A percentile compares a stretch with the other conserved stretches of the same genome.
Evolutionary conservation across 139 green algal genomes (phyloP).

Genomic region (Coccomyxa sp.): DNA sequence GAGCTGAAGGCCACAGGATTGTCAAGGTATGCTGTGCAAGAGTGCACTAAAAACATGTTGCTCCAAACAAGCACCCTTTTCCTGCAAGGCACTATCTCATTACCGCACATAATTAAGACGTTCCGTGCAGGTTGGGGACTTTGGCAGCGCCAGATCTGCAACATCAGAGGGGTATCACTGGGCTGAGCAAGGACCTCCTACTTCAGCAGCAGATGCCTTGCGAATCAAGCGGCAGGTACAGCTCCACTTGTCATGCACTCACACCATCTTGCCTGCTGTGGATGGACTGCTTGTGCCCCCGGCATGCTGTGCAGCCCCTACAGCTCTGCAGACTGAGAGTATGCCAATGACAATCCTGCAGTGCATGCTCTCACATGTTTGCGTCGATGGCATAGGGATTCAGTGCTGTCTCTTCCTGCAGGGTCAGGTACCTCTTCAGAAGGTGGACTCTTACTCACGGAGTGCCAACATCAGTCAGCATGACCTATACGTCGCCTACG

Average conservation of each 20-base stretch:
- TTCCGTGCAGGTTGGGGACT: conserved; percentile 74
- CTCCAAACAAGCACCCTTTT: background rate
- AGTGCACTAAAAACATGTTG: background rate
- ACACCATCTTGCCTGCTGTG: too few relatives aligned
- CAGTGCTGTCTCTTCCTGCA: too few relatives aligned
- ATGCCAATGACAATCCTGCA: too few relatives aligned
- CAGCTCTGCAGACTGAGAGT: too few relatives aligned
- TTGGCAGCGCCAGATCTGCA: conserved; percentile 73
- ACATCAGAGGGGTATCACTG: conserved; percentile 36
- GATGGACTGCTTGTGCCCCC: too few relatives aligned
- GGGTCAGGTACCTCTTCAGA: too few relatives aligned
- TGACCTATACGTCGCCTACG: too few relatives aligned
- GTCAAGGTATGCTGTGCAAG: conserved; percentile 48
- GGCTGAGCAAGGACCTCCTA: conserved; percentile 28
- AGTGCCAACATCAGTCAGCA: too few relatives aligned
- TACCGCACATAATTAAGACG: background rate
- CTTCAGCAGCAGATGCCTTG: background rate
- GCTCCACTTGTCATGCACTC: background rate
- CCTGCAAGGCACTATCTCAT: background rate
- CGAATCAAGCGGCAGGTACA: background rate
- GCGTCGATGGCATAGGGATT: too few relatives aligned
- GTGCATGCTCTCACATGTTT: too few relatives aligned
- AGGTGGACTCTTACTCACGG: too few relatives aligned
- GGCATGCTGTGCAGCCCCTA: too few relatives aligned
- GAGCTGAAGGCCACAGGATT: conserved; percentile 42